Conservation (phyloP, 306 rosid species). For the Pueraria montana region DNA sequence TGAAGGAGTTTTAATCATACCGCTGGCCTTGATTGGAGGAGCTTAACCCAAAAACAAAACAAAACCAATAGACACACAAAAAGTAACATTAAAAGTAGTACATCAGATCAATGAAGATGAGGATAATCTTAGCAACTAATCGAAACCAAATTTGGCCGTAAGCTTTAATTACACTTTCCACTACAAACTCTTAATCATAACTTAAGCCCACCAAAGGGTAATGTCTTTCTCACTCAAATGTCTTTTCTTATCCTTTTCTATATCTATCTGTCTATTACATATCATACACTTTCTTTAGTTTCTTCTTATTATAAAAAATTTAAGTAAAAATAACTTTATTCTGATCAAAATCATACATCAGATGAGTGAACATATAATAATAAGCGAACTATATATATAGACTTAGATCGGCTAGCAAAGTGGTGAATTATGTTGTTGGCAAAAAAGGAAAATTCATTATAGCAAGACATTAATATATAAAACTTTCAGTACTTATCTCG, state of each 20-base stretch:
- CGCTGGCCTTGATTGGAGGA: not conserved
- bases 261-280: too few relatives aligned
- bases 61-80: not conserved
- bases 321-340: too few relatives aligned
- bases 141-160: not conserved
- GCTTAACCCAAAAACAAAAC: not conserved
- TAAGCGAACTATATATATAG: too few relatives aligned
- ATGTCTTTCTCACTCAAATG: not conserved
- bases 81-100: not conserved
- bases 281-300: too few relatives aligned
- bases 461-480: too few relatives aligned
- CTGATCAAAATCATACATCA: too few relatives aligned
- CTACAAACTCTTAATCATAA: constrained; percentile 6
- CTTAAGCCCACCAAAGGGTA: constrained; percentile 4
- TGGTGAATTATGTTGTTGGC: too few relatives aligned
- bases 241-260: not conserved
- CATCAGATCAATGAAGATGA: not conserved
- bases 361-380: too few relatives aligned
- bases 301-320: too few relatives aligned
- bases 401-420: too few relatives aligned
- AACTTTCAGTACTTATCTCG: too few relatives aligned
- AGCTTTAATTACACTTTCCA: not conserved
- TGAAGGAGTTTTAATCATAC: not conserved
- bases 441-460: too few relatives aligned
- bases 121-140: not conserved